These are phyloP conservation scores for Penicillium frequentans DNA, from an alignment of 2,329 filamentous ascomycete genomes.

Conservation along the genomic window DNA sequence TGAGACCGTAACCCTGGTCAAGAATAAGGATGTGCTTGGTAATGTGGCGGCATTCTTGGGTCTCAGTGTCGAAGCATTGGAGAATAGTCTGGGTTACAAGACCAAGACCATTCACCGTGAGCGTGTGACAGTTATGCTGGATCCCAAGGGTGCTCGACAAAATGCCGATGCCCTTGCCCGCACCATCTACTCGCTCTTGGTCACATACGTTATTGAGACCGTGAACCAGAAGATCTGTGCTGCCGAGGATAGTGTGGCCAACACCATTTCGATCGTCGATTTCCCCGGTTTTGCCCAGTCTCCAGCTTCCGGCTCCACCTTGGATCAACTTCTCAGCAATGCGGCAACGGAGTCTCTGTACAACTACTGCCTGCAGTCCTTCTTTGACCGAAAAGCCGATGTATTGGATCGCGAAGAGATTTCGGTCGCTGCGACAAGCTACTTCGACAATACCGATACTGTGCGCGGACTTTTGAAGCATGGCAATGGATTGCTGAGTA, in stretches of 20 bases:
- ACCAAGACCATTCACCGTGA: slow-evolving; percentile 96
- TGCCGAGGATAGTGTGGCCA: slow-evolving; percentile 80
- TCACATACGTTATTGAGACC: slow-evolving; percentile 89
- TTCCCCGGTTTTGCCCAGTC: slow-evolving; percentile 93
- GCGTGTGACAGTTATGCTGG: slow-evolving; percentile 97
- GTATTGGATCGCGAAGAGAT: slow-evolving; percentile 94
- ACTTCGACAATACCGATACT: slow-evolving; percentile 96
- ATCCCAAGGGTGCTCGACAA: slow-evolving; percentile 81
- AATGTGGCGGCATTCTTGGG: slow-evolving; percentile 95
- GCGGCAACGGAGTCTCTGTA: slow-evolving; percentile 89
- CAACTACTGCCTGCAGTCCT: slow-evolving; percentile 89
- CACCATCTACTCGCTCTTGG: slow-evolving; percentile 88
- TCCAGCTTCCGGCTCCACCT: slow-evolving; percentile 74
- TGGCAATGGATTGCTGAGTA: slow-evolving; percentile 88
- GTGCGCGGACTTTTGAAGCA: slow-evolving; percentile 88
- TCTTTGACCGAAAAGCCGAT: slow-evolving; percentile 93
- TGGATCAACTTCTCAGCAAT: slow-evolving; percentile 94
- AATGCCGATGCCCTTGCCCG: slow-evolving; percentile 94
- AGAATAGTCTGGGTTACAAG: slow-evolving; percentile 89
- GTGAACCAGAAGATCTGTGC: slow-evolving; percentile 90
- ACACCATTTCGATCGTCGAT: slow-evolving; percentile 92
- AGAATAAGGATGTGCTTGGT: slow-evolving; percentile 85
- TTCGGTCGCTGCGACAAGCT: slow-evolving; percentile 83
- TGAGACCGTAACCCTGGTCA: slow-evolving; percentile 80
- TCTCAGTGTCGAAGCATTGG: slow-evolving; percentile 75